These are phyloP conservation scores for Exophiala sp. DNA, from an alignment of 2,329 filamentous ascomycete species.

Conservation along the genomic window DNA sequence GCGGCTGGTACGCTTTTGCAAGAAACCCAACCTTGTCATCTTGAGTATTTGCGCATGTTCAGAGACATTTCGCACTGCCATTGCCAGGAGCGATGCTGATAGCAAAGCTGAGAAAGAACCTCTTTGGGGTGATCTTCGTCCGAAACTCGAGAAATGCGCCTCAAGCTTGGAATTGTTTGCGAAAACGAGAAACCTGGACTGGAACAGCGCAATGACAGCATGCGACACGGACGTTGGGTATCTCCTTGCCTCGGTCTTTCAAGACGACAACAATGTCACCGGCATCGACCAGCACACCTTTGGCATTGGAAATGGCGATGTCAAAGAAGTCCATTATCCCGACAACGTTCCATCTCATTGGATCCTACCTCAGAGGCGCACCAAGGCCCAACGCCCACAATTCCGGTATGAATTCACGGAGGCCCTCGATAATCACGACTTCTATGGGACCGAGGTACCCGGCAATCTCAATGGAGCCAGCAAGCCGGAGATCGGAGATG, in stretches of 20 bases:
- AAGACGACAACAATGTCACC: neutral
- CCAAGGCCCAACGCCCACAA: neutral
- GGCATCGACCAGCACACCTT: slow-evolving; percentile 3
- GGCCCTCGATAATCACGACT: neutral
- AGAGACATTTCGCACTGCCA: slow-evolving; percentile 11
- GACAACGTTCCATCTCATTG: slow-evolving; percentile 12
- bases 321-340: slow-evolving; percentile 5
- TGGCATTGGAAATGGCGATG: slow-evolving; percentile 10
- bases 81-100: slow-evolving; percentile 1
- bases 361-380: slow-evolving; percentile 4
- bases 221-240: slow-evolving; percentile 6
- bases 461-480: neutral
- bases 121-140: slow-evolving; percentile 5
- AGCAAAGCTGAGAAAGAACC: slow-evolving; percentile 1
- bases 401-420: slow-evolving; percentile 11
- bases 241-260: slow-evolving; percentile 6
- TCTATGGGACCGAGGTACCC: neutral
- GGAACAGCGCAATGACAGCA: neutral
- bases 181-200: slow-evolving; percentile 10
- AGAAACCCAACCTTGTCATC: slow-evolving; percentile 7
- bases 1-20: slow-evolving; percentile 7
- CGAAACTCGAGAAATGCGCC: slow-evolving; percentile 3
- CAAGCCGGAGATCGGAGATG: neutral
- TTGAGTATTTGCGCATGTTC: slow-evolving; percentile 23
- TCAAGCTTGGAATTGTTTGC: slow-evolving; percentile 23